phyloP scores from a whole-genome alignment of 177 flowering plant genomes.

The Vitis hybrid region DNA sequence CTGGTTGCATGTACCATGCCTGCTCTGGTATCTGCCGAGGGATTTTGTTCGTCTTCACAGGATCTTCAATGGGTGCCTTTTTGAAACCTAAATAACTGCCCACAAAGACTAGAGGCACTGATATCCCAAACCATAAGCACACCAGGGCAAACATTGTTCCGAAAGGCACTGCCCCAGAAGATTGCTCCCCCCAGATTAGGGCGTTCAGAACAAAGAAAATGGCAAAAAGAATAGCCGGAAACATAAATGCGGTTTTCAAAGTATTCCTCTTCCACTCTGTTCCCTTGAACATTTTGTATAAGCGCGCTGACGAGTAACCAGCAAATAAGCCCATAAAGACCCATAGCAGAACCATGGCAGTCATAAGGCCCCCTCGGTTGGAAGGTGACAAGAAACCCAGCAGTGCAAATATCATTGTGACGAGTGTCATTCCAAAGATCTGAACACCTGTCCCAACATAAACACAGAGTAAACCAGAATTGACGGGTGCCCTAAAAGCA shows the following conservation, averaged over 20 bases:
- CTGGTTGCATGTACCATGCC: slow-evolving; percentile 73
- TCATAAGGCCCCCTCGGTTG: slow-evolving; percentile 89
- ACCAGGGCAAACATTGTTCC: slow-evolving; percentile 96
- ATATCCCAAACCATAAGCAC: slow-evolving; percentile 87
- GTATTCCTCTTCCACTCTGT: slow-evolving; percentile 89
- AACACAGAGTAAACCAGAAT: slow-evolving; percentile 74
- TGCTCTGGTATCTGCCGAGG: slow-evolving; percentile 55
- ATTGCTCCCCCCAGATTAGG: slow-evolving; percentile 84
- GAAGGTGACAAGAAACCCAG: slow-evolving; percentile 90
- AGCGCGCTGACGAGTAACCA: slow-evolving; percentile 77
- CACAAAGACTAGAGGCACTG: slow-evolving; percentile 84
- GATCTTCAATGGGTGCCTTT: slow-evolving; percentile 79
- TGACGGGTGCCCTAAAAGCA: slow-evolving; percentile 77
- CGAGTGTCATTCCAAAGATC: slow-evolving; percentile 81
- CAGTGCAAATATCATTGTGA: slow-evolving; percentile 87
- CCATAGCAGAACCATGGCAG: slow-evolving; percentile 95
- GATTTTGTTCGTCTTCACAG: slow-evolving; percentile 57
- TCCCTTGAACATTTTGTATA: slow-evolving; percentile 81
- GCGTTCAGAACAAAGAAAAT: slow-evolving; percentile 85
- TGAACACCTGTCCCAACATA: slow-evolving; percentile 93
- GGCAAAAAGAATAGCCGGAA: slow-evolving; percentile 80
- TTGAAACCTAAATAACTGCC: slow-evolving; percentile 91
- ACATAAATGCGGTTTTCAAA: slow-evolving; percentile 83
- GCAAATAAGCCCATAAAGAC: slow-evolving; percentile 93
- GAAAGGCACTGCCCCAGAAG: slow-evolving; percentile 93